Base-by-base conservation (phyloP, 2,329 filamentous ascomycete species). In the Epichloe hybrida region DNA sequence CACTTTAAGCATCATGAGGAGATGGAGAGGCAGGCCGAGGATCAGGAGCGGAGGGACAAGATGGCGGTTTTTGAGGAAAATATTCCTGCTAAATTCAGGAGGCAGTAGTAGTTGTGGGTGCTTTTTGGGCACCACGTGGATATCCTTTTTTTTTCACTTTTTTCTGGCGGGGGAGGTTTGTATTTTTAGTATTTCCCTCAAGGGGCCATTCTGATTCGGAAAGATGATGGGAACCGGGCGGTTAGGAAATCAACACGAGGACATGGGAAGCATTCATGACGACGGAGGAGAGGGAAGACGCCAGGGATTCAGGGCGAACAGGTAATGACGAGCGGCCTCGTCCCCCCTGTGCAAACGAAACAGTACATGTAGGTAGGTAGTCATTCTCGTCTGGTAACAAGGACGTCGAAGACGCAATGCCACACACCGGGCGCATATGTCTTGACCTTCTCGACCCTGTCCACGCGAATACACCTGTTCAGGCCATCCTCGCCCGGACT, bases 1-100 rank as follows among this genome's bases (percentile, higher is more conserved):
- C 93, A 98, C 71, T 98, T 98, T 69, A 80, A 77, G 64, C 84
- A 86, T 64, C 93, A 98, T 65, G 90, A 97, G 62, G 72, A 87
- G 71, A 74, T 86, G 70, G 88, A 94, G 61, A 78, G 78, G 55
- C 86, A 83, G 59, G 74, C 83, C 59, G 78, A 83, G 56, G 72
- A 77, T 57, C 75, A 88, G 54, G 84, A 86, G 55, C 72, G 76
- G 62, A 74, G 93, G 68, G 83, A 89, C 60, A 77, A 74, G 54
- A 79, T 81, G 72, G 62, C 75, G n/a, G 84, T 98, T 54, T 82
- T 97, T 8, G 84, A 88, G 67, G 80, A 79, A 54, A 98, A 98
- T 62, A 96, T 98, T 57, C 93, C 93, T 0, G 65, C 72, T 57
- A 96, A 95, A 72, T 98, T 96, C 68, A 59, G 63, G 37, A 58